Percentiles rank a stretch among this genome's conserved stretches.
Conservation (phyloP, 1,284 basidiomycete species). For the Cryptococcus wingfieldii region DNA sequence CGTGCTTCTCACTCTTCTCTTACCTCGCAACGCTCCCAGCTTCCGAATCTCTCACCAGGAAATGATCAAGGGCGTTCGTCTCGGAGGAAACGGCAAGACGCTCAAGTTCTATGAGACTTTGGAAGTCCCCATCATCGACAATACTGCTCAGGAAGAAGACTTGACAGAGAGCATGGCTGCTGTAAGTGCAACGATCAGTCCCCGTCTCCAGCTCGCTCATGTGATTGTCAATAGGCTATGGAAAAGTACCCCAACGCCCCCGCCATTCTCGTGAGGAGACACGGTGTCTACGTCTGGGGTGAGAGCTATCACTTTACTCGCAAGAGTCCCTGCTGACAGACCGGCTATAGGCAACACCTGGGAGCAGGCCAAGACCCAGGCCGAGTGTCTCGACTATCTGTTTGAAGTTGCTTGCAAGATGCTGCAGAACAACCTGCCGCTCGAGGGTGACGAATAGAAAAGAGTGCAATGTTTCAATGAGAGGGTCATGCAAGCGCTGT, state of each 20-base stretch:
- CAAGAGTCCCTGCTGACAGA: slow-evolving; percentile 10
- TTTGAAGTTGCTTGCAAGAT: slow-evolving; percentile 65
- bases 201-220: neutral
- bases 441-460: slow-evolving; percentile 33
- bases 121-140: slow-evolving; percentile 80
- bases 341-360: slow-evolving; percentile 59
- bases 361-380: slow-evolving; percentile 84
- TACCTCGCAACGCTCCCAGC: slow-evolving; percentile 53
- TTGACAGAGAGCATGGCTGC: slow-evolving; percentile 76
- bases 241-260: slow-evolving; percentile 69
- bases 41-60: slow-evolving; percentile 77
- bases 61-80: slow-evolving; percentile 84
- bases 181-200: slow-evolving; percentile 26
- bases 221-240: slow-evolving; percentile 57
- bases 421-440: slow-evolving; percentile 38
- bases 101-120: slow-evolving; percentile 77
- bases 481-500: too few species aligned
- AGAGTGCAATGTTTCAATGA: neutral
- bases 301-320: slow-evolving; percentile 23
- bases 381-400: slow-evolving; percentile 81
- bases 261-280: slow-evolving; percentile 71
- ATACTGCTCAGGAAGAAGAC: slow-evolving; percentile 81
- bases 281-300: slow-evolving; percentile 83
- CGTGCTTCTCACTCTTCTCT: slow-evolving; percentile 76
- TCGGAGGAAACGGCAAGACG: slow-evolving; percentile 65